Conservation (phyloP, 1,139 yeast genomes). For the Sugiyamaella neomexicana region DNA sequence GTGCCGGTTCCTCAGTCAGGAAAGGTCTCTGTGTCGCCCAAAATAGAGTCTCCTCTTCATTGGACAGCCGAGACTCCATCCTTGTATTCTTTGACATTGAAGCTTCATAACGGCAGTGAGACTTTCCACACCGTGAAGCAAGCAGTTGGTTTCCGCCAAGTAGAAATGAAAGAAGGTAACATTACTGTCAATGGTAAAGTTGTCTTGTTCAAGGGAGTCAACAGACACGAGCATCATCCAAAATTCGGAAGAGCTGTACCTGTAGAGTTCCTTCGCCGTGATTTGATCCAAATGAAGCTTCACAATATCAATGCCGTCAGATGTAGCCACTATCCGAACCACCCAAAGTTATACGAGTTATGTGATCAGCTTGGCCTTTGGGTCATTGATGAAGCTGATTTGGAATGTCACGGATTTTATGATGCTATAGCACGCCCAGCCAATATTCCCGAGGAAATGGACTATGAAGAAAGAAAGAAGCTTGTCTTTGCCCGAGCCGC, state of each 20-base stretch:
- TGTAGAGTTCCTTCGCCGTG: conserved; percentile 36
- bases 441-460: conserved; percentile 22
- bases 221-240: conserved; percentile 43
- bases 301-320: conserved; percentile 39
- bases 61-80: conserved; percentile 44
- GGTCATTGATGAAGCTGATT: conserved; percentile 43
- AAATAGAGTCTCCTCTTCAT: conserved; percentile 18
- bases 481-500: conserved; percentile 22
- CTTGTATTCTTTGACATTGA: conserved; percentile 30
- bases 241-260: conserved; percentile 42
- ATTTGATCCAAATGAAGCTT: conserved; percentile 39
- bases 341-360: conserved; percentile 1
- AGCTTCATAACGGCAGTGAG: not conserved
- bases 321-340: conserved; percentile 3
- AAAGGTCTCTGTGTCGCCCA: not conserved
- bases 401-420: conserved; percentile 42
- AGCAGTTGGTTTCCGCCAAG: conserved; percentile 39
- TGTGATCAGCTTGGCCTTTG: conserved; percentile 37
- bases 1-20: not conserved
- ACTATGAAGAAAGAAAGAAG: conserved; percentile 20
- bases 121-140: conserved; percentile 17
- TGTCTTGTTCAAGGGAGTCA: conserved; percentile 40
- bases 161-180: conserved; percentile 36
- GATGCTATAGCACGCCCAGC: conserved; percentile 23
- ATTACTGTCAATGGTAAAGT: conserved; percentile 38